Evolutionary conservation across 2,329 filamentous ascomycete species (phyloP), one percentile per base, ranked within the genome.

Genomic region (Fusarium acutatum): DNA sequence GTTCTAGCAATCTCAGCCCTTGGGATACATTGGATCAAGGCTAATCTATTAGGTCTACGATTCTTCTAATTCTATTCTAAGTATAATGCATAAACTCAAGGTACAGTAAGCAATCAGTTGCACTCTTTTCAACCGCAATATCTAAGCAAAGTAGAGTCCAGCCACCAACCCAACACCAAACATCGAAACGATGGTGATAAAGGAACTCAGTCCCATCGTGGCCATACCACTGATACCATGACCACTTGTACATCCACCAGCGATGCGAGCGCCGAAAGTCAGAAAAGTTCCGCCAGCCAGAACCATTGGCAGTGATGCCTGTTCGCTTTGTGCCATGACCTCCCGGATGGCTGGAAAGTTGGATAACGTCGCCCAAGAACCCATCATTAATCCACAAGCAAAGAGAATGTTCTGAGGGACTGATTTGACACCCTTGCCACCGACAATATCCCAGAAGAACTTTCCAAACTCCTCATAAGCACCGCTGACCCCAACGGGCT

Each of bases 151-250:
- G 1, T 22, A 5, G 1, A 18, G 12, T 7, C 49, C 50, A 3
- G 60, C 35, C 8, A 64, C 2, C 6, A 69, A 7, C 2, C 64
- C 66, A 15, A 50, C 30, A 7, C 67, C 67, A 52, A 69, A 69
- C 65, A 69, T 64, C 2, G 38, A 69, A 1, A 32, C 26, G 3
- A 69, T 35, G 7, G 58, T 58, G 5, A 64, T 34, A 13, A 69
- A 64, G 0, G 66, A 69, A 8, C 65, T 68, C 10, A 63, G 6
- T 8, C 65, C 64, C 65, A 69, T 69, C 7, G 32, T 69, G 1
- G 66, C 66, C 65, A 69, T 69, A 4, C 66, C 66, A 18, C 65
- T 69, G 2, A 69, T 69, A 10, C 66, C 66, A 32, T 69, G 66
- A 2, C 66, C 66, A 26, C 66, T 69, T 6, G 66, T 69, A 15